Evolutionary conservation across 345 rosid genomes (phyloP), one percentile per base, ranked within the genome.

Genomic region (Eucalyptus cladocalyx): DNA sequence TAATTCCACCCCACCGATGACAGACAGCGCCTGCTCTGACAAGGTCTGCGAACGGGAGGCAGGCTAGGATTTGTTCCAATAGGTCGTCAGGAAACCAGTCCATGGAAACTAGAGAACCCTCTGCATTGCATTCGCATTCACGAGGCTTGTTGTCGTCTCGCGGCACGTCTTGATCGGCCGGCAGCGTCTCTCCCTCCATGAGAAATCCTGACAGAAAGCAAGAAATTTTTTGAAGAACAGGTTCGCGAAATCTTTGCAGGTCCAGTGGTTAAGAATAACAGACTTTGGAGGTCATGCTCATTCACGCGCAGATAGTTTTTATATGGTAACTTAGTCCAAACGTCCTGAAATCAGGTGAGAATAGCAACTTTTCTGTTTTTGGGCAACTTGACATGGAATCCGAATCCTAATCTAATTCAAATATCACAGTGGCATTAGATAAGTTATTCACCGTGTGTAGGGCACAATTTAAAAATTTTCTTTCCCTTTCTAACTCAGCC

Each of bases 1-100:
- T 95, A 80, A 97, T 96, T 90, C 91, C 95, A 56, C 93, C 92
- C 99, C 99, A 96, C 92, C 96, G 93, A 90, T 92, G 93, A 91
- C 98, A 96, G 50, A 97, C 98, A 12, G 93, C 93, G 50, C 98
- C 94, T 69, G 98, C 99, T 92, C 97, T 94, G 89, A 96, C 94
- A 65, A 97, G 92, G 94, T 97, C 94, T 72, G 95, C 96, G 40
- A 95, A 89, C 23, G 99, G 98, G 53, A 96, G 96, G 92, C 90
- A 94, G 24, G 98, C 95, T 40, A 97, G 92, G 90, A 97, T 95
- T 32, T 96, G 91, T 88, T 97, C 99, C 92, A 96, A 76, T 86
- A 97, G 89, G 90, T 97, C 99, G 89, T 96, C 94, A 2, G 99
- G 97, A 51, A 94, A 93, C 47, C 92, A 91, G 92, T 96, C 98